Percentiles rank a stretch among this genome's conserved stretches.
phyloP scores from a whole-genome alignment of 768 basidiomycete species.

The Phlebiopsis flavidoalba region DNA sequence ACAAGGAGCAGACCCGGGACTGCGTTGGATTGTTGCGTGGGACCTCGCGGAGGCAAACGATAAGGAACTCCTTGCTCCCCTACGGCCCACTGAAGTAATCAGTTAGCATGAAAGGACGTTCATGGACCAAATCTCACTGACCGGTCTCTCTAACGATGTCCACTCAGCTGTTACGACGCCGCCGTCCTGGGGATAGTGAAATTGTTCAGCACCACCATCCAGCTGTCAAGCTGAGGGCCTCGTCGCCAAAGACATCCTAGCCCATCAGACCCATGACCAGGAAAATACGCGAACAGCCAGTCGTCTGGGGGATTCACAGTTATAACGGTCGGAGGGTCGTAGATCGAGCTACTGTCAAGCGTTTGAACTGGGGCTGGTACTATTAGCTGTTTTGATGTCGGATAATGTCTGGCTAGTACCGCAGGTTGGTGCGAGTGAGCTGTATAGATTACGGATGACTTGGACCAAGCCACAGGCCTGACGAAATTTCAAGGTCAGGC shows the following conservation, averaged over 20 bases:
- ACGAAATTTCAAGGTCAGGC: neutral
- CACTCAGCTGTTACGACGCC: constrained; percentile 60
- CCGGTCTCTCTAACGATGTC: constrained; percentile 58
- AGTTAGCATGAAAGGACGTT: neutral
- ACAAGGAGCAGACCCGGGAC: constrained; percentile 37
- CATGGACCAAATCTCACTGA: constrained; percentile 21
- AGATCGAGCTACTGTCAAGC: constrained; percentile 39
- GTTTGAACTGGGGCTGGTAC: constrained; percentile 51
- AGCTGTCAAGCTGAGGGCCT: constrained; percentile 53
- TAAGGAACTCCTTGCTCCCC: constrained; percentile 38
- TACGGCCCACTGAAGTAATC: constrained; percentile 45
- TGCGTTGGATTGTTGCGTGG: constrained; percentile 50
- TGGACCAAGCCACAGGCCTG: constrained; percentile 72
- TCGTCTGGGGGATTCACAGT: constrained; percentile 52
- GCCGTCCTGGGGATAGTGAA: constrained; percentile 45
- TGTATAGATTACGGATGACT: constrained; percentile 62
- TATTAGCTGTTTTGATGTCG: constrained; percentile 61
- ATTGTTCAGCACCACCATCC: constrained; percentile 55
- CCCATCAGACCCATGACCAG: constrained; percentile 50
- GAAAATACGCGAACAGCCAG: constrained; percentile 75
- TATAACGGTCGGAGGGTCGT: constrained; percentile 59
- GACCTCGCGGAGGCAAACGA: constrained; percentile 58
- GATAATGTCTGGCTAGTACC: constrained; percentile 60
- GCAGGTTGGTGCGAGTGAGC: constrained; percentile 59
- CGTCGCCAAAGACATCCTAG: constrained; percentile 63